Conservation (phyloP, 2,329 filamentous ascomycete genomes). For the Trichoderma pleuroti region DNA sequence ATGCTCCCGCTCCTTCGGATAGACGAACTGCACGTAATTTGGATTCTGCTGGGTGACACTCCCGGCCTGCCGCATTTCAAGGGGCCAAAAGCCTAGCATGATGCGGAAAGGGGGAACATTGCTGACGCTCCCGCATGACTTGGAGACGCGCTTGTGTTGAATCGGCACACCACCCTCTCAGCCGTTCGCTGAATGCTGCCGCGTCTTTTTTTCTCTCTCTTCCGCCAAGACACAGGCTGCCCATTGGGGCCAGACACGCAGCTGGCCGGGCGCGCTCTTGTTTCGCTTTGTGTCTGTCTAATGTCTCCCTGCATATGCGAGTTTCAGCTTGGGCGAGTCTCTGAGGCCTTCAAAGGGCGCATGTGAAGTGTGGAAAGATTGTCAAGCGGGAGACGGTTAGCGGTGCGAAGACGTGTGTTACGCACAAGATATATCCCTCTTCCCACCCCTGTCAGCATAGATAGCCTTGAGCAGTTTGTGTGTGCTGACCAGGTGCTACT, state of each 20-base stretch:
- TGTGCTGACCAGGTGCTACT: not conserved
- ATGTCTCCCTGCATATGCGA: not conserved
- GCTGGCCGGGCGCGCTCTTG: not conserved
- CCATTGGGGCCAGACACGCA: not conserved
- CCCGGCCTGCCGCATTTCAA: not conserved
- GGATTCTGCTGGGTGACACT: not conserved
- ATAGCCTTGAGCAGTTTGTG: not conserved
- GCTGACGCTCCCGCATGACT: not conserved
- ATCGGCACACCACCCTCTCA: not conserved
- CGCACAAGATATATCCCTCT: not conserved
- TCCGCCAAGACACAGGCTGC: not conserved
- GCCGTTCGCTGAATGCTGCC: not conserved
- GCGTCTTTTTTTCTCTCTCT: not conserved
- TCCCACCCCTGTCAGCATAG: not conserved
- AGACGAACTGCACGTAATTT: not conserved
- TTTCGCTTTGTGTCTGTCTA: not conserved
- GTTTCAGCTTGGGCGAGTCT: not conserved
- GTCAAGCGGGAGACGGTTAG: not conserved
- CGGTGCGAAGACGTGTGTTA: not conserved
- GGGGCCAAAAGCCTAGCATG: not conserved
- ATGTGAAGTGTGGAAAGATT: not conserved
- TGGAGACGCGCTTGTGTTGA: slow-evolving; percentile 4
- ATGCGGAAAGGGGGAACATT: not conserved
- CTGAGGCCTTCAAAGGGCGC: not conserved
- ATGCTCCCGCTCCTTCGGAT: not conserved